A percentile compares a stretch with the other conserved stretches of the same genome.
phyloP scores from a whole-genome alignment of 2,329 filamentous ascomycete genomes.

The Rhynchosporium secalis region DNA sequence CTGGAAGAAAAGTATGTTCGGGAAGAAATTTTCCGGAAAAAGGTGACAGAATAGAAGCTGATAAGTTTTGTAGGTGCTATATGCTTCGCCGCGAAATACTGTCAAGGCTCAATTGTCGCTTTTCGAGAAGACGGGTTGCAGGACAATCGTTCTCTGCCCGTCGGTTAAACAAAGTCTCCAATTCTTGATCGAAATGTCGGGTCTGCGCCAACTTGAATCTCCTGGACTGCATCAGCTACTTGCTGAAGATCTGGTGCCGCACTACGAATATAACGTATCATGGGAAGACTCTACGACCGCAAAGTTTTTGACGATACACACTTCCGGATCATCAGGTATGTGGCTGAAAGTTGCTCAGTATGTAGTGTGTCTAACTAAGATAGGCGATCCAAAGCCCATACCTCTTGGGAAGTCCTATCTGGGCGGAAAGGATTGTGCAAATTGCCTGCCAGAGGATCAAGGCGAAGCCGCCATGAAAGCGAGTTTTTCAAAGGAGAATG shows the following conservation, averaged over 20 bases:
- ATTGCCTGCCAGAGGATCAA: slow-evolving; percentile 18
- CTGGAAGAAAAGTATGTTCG: slow-evolving; percentile 38
- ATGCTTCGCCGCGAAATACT: slow-evolving; percentile 42
- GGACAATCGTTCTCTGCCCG: slow-evolving; percentile 21
- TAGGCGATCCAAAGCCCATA: slow-evolving; percentile 46
- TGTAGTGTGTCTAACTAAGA: slow-evolving; percentile 22
- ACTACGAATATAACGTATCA: slow-evolving; percentile 39
- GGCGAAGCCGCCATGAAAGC: not conserved
- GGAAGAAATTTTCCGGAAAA: not conserved
- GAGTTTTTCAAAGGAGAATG: slow-evolving; percentile 5
- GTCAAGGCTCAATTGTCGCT: slow-evolving; percentile 40
- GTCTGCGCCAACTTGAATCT: slow-evolving; percentile 32
- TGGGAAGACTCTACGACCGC: slow-evolving; percentile 41
- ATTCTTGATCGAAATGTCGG: slow-evolving; percentile 5
- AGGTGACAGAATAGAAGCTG: not conserved
- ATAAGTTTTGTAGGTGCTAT: slow-evolving; percentile 35
- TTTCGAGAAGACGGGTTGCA: slow-evolving; percentile 39
- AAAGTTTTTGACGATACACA: slow-evolving; percentile 44
- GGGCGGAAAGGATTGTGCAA: slow-evolving; percentile 40
- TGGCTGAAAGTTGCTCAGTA: not conserved
- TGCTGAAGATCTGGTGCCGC: slow-evolving; percentile 20
- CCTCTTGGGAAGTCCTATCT: slow-evolving; percentile 40
- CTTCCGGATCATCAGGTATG: slow-evolving; percentile 41
- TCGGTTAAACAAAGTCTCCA: slow-evolving; percentile 9
- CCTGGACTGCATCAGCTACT: slow-evolving; percentile 39